phyloP scores from a whole-genome alignment of 148 eudicot genomes.

The Diospyros lotus region DNA sequence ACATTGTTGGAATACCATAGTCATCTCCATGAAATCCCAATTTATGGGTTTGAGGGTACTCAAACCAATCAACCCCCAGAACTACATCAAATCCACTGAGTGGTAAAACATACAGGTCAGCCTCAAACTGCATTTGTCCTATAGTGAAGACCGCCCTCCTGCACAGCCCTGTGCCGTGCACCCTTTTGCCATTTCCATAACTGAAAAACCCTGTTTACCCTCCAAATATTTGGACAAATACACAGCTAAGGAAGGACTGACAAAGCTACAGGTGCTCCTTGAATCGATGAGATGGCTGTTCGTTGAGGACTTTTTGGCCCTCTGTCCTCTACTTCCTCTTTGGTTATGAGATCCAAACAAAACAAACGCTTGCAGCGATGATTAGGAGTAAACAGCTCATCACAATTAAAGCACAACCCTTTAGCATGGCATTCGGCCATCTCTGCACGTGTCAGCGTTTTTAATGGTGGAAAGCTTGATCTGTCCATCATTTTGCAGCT shows the following conservation, averaged over 20 bases:
- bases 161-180: background rate
- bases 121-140: no score
- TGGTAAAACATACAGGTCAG: background rate
- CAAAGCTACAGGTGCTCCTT: background rate
- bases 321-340: background rate
- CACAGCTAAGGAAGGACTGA: background rate
- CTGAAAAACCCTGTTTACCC: background rate
- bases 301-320: no score
- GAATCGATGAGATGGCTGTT: background rate
- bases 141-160: no score
- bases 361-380: background rate
- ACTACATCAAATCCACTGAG: background rate
- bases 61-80: background rate
- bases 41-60: background rate
- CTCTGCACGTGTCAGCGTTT: background rate
- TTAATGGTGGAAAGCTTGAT: background rate
- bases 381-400: background rate
- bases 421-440: background rate
- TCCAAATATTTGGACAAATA: background rate
- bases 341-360: background rate
- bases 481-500: no score
- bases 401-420: background rate
- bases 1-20: no score
- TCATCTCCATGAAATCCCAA: no score
- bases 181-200: background rate